Percentiles rank a stretch among this genome's conserved stretches.
phyloP scores from a whole-genome alignment of 106 monocot species.

The Acanthochlamys bracteata region DNA sequence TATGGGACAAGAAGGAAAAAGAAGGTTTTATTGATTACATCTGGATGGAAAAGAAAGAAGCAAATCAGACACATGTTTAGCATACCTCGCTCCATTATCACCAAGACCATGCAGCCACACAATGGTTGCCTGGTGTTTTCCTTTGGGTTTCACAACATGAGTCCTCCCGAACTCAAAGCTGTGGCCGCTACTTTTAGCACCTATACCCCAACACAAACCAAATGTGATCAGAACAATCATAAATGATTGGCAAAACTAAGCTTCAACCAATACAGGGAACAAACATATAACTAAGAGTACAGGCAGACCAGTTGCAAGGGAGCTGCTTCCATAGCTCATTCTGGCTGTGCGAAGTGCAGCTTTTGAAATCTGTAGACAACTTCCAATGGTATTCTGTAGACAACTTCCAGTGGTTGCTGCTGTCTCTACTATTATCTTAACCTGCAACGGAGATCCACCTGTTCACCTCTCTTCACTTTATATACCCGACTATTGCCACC shows the following conservation, averaged over 20 bases:
- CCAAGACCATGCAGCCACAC: slow-evolving; percentile 97
- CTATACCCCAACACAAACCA: slow-evolving; percentile 19
- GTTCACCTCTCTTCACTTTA: background rate
- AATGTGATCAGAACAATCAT: background rate
- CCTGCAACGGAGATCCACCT: slow-evolving; percentile 3
- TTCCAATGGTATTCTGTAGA: too few species aligned
- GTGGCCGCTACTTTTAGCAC: slow-evolving; percentile 25
- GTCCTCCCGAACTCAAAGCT: slow-evolving; percentile 79
- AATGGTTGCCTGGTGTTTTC: slow-evolving; percentile 71
- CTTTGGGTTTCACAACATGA: slow-evolving; percentile 88
- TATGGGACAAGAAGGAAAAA: too few species aligned
- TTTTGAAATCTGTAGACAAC: background rate
- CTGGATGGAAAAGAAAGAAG: too few species aligned
- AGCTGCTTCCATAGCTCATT: slow-evolving; percentile 75
- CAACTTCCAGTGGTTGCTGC: background rate
- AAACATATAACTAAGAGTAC: background rate
- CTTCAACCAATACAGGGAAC: background rate
- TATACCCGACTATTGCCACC: background rate
- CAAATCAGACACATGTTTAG: too few species aligned
- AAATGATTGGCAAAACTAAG: background rate
- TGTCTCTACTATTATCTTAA: background rate
- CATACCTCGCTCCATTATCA: slow-evolving; percentile 83
- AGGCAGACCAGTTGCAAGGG: slow-evolving; percentile 51
- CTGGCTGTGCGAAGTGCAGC: slow-evolving; percentile 11
- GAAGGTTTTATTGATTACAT: too few species aligned